phyloP scores from a whole-genome alignment of 108 stramenopile species.

The Chaetoceros tenuissimus region DNA sequence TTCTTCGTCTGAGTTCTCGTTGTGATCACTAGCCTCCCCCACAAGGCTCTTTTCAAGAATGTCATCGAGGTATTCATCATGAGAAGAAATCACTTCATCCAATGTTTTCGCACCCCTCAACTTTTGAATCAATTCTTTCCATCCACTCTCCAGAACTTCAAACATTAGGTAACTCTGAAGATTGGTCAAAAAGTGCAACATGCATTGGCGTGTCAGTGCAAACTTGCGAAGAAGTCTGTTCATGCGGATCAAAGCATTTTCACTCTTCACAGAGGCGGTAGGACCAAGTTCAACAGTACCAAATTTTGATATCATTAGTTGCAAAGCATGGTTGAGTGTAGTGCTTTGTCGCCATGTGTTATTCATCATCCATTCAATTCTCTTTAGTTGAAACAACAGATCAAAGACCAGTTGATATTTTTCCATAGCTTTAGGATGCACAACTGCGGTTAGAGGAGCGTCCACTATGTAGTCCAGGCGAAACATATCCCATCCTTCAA shows the following conservation, averaged over 20 bases:
- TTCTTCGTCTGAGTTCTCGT: constrained; percentile 9
- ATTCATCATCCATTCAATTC: constrained; percentile 90
- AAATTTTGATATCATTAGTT: constrained; percentile 28
- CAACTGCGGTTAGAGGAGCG: constrained; percentile 79
- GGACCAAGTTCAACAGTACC: constrained; percentile 26
- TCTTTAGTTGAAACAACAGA: constrained; percentile 87
- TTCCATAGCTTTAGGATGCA: constrained; percentile 56
- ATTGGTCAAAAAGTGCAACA: constrained; percentile 94
- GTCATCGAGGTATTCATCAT: constrained; percentile 79
- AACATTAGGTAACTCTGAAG: constrained; percentile 96
- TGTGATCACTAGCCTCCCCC: constrained; percentile 12
- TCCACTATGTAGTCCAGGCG: constrained; percentile 84
- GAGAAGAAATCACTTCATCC: constrained; percentile 87
- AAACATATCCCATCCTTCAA: constrained; percentile 88
- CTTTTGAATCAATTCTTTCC: constrained; percentile 62
- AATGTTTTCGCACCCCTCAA: constrained; percentile 58
- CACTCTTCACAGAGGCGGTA: constrained; percentile 18
- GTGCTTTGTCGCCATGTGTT: constrained; percentile 90
- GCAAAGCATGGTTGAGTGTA: constrained; percentile 78
- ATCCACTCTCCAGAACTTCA: constrained; percentile 94
- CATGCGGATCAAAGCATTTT: constrained; percentile 40
- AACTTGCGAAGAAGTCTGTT: constrained; percentile 75
- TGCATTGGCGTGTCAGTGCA: constrained; percentile 84
- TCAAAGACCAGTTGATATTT: constrained; percentile 81
- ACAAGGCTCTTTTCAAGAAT: constrained; percentile 70